phyloP scores from a whole-genome alignment of 1,284 basidiomycete species.

The Irpex lacteus region DNA sequence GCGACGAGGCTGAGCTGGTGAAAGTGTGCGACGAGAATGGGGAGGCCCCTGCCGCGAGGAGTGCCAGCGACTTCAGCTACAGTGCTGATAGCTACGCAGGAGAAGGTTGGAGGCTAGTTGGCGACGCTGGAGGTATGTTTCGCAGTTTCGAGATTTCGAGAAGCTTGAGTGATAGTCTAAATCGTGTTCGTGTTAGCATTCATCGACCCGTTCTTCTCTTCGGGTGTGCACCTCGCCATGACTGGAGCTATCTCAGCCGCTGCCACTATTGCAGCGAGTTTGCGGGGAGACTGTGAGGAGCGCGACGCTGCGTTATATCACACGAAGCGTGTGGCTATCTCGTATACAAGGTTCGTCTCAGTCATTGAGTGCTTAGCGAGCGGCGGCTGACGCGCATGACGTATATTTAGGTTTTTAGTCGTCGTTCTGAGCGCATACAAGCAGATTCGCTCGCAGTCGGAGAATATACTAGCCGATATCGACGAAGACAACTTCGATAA shows the following conservation, averaged over 20 bases:
- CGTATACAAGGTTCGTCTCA: conserved; percentile 49
- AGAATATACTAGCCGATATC: conserved; percentile 51
- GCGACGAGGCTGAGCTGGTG: conserved; percentile 37
- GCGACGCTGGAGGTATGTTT: conserved; percentile 71
- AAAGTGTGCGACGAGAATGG: conserved; percentile 28
- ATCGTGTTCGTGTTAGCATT: conserved; percentile 46
- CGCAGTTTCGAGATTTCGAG: neutral
- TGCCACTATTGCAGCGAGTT: conserved; percentile 53
- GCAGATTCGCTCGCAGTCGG: conserved; percentile 54
- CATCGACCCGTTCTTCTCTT: conserved; percentile 75
- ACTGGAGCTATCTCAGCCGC: conserved; percentile 58
- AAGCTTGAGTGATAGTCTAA: conserved; percentile 3
- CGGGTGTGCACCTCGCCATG: conserved; percentile 66
- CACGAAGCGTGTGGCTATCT: conserved; percentile 51
- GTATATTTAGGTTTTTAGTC: conserved; percentile 52
- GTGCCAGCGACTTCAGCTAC: conserved; percentile 67
- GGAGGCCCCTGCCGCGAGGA: conserved; percentile 34
- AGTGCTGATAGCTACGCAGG: conserved; percentile 62
- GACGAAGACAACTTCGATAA: conserved; percentile 62
- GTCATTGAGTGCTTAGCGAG: neutral
- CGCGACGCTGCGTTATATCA: conserved; percentile 49
- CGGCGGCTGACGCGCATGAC: neutral
- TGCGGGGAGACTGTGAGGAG: conserved; percentile 56
- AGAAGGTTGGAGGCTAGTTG: conserved; percentile 56
- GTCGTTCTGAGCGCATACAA: conserved; percentile 66